Evolutionary conservation across 208 protist species (phyloP), one percentile per base, ranked within the genome.

Genomic region (Trypanosomatidae sp.): DNA sequence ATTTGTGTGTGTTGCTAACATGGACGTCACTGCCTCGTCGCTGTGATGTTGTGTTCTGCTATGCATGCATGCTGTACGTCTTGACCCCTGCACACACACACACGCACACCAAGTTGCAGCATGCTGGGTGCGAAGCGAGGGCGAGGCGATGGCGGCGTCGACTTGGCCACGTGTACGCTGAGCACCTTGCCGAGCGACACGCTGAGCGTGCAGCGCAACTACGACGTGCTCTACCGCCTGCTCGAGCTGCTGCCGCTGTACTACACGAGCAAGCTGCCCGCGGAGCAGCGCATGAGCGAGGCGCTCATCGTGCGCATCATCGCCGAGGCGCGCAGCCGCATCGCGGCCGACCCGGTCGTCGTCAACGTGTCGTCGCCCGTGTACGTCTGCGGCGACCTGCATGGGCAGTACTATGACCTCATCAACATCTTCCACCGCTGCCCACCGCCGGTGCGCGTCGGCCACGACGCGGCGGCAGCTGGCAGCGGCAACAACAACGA

Each of bases 351-450:
- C 45, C 83, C 83, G 13, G 61, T 79, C 19, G 18, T 92, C 0
- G 42, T 81, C 1, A 46, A 86, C 20, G 7, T 95, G 5, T 57
- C 87, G 20, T 78, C 82, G 6, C 88, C 88, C 20, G 71, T 98
- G 22, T 98, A 88, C 22, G 78, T 98, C 20, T 98, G 96, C 74
- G 97, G 97, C n/a, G 97, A 99, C 62, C 73, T 96, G 20, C 97
- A 99, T 59, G 97, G 97, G 1, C 97, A 99, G 65, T 98, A 92
- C 61, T 97, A 97, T 59, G 96, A 98, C 60, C 60, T 98, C 13
- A 35, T 98, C 0, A 94, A 98, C 60, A 95, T 99, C 43, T 98
- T 98, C 38, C 60, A 61, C 8, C 58, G 78, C 20, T 78, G 88
- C 38, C 72, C 79, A 10, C 71, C 82, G 7, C 61, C 86, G 6